Base-by-base conservation (phyloP, 106 monocot genomes). In the Ottelia alismoides region DNA sequence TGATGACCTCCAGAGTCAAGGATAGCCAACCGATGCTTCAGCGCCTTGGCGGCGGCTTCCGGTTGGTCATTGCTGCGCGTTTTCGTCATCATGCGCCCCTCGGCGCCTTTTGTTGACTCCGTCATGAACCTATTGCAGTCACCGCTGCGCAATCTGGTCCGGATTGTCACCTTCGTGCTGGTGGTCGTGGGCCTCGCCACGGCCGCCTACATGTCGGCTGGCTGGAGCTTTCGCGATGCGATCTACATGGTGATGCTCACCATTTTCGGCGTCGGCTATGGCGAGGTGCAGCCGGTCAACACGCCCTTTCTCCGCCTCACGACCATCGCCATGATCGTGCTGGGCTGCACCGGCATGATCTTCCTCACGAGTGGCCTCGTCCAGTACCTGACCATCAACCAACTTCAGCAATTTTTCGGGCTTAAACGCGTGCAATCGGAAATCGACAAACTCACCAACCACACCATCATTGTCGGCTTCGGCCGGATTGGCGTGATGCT, bases 341-440 rank as follows among this genome's bases (percentile, higher is more conserved):
- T 40, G 35, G 35, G 35, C 35, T 40, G 35, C 35, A 40, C 35
- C 35, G 35, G 35, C 35, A 40, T 40, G 35, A 40, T 40, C 35
- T 40, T 6, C 35, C 35, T 40, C 9, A 40, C 35, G 35, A 14
- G 35, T 14, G 35, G 9, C 35, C 5, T 40, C 35, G 35, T 40
- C 9, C 35, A 40, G 35, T 40, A 6, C 35, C 35, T 40, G 35
- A 40, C 35, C 35, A 14, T 14, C 35, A 40, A 4, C 35, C 35
- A 40, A 4, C 35, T 5, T 40, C 35, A n/a, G n/a, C n/a, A n/a
- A n/a, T n/a, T n/a, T n/a, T n/a, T n/a, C n/a, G n/a, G n/a, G n/a
- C n/a, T n/a, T n/a, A n/a, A n/a, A n/a, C n/a, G n/a, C n/a, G n/a
- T n/a, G n/a, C n/a, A n/a, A n/a, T n/a, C n/a, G n/a, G n/a, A n/a